Evolutionary conservation across 768 basidiomycete species (phyloP).

Genomic region (Baorangia bicolor): DNA sequence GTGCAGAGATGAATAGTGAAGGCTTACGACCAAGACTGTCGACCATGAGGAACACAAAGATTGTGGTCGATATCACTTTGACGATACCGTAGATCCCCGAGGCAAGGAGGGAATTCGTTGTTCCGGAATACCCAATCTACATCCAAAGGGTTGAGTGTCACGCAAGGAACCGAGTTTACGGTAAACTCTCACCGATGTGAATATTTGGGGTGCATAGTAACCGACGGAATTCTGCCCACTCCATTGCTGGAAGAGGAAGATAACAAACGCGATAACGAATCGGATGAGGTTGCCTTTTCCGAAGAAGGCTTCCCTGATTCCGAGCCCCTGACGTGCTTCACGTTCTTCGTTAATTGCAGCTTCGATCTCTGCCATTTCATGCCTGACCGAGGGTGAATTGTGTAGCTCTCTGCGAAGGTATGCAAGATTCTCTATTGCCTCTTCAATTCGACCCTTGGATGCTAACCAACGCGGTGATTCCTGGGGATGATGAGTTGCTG

Average conservation of each 20-base stretch:
- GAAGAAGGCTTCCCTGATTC: conserved; percentile 68
- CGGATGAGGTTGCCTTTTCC: conserved; percentile 81
- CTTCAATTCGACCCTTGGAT: conserved; percentile 52
- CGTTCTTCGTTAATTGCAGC: conserved; percentile 76
- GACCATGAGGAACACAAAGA: conserved; percentile 68
- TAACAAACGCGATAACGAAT: conserved; percentile 80
- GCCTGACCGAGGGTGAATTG: conserved; percentile 45
- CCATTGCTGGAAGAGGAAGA: conserved; percentile 83
- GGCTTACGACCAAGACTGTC: conserved; percentile 68
- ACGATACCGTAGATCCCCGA: conserved; percentile 70
- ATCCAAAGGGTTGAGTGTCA: background rate
- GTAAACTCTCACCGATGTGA: conserved; percentile 50
- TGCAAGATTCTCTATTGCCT: conserved; percentile 60
- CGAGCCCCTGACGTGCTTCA: conserved; percentile 61
- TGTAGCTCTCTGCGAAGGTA: conserved; percentile 52
- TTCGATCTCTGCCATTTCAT: conserved; percentile 78
- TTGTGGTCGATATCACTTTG: conserved; percentile 62
- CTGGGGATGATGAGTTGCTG: conserved; percentile 29
- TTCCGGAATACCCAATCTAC: conserved; percentile 65
- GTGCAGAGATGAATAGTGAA: conserved; percentile 68
- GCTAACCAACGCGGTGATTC: conserved; percentile 81
- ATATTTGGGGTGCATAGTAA: conserved; percentile 76
- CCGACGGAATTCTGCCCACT: conserved; percentile 81
- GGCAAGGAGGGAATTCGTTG: conserved; percentile 62
- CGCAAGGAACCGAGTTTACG: background rate